A percentile compares a stretch with the other conserved stretches of the same genome.
phyloP scores from a whole-genome alignment of 208 protist genomes.

The Vickermania spadyakhi region DNA sequence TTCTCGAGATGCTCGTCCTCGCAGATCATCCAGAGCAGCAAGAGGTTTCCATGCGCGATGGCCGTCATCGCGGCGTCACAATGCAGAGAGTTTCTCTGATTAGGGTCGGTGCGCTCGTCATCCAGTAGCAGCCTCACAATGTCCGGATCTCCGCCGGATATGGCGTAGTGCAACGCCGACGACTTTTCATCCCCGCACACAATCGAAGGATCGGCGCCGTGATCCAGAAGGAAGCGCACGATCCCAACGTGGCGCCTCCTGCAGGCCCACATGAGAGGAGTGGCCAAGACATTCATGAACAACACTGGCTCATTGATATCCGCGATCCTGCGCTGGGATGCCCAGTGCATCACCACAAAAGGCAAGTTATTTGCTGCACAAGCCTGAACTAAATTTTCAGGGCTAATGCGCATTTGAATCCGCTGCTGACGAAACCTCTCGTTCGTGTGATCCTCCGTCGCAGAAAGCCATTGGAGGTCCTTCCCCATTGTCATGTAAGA shows the following conservation, averaged over 20 bases:
- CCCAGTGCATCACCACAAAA: slow-evolving; percentile 35
- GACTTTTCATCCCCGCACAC: slow-evolving; percentile 11
- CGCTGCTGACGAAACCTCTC: not conserved
- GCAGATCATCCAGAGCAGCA: slow-evolving; percentile 44
- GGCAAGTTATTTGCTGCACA: slow-evolving; percentile 54
- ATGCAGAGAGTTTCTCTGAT: slow-evolving; percentile 33
- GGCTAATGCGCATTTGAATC: not conserved
- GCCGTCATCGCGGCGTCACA: slow-evolving; percentile 55
- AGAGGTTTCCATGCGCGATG: slow-evolving; percentile 36
- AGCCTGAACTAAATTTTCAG: not conserved
- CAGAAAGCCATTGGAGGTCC: not conserved
- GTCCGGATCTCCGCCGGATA: slow-evolving; percentile 28
- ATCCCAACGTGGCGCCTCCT: slow-evolving; percentile 41
- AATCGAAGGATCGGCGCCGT: slow-evolving; percentile 27
- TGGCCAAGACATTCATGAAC: slow-evolving; percentile 49
- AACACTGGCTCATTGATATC: slow-evolving; percentile 9
- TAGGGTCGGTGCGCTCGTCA: slow-evolving; percentile 40
- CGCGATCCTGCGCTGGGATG: slow-evolving; percentile 25
- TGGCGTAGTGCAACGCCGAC: slow-evolving; percentile 55
- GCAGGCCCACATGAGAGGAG: slow-evolving; percentile 65
- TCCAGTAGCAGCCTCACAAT: slow-evolving; percentile 54
- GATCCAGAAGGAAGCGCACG: slow-evolving; percentile 65
- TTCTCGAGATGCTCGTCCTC: slow-evolving; percentile 17
- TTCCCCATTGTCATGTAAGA: slow-evolving; percentile 23
- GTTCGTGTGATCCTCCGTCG: not conserved